These are phyloP conservation scores for Ophiostoma sp. DNA, from an alignment of 2,329 filamentous ascomycete genomes.

Conservation along the genomic window DNA sequence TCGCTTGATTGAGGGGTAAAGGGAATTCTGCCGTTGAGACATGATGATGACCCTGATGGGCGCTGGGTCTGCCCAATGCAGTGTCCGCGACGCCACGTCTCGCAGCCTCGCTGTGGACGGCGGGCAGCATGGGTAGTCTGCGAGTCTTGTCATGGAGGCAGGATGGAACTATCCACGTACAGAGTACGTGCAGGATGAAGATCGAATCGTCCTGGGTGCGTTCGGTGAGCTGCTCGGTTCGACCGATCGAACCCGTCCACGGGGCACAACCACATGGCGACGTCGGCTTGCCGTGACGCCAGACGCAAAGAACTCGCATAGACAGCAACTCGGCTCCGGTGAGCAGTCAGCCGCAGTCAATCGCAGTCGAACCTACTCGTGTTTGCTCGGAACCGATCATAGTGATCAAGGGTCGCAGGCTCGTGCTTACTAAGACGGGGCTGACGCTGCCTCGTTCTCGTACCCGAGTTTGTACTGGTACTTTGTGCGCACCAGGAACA, in stretches of 20 bases:
- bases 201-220: too few relatives aligned
- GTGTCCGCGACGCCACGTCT: background rate
- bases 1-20: background rate
- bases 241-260: too few relatives aligned
- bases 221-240: too few relatives aligned
- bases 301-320: too few relatives aligned
- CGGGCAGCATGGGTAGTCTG: background rate
- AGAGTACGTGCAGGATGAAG: too few relatives aligned
- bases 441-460: background rate
- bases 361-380: too few relatives aligned
- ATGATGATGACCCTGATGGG: background rate
- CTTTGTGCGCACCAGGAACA: conserved; percentile 5
- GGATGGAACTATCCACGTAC: background rate
- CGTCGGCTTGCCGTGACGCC: too few relatives aligned
- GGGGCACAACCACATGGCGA: too few relatives aligned
- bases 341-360: too few relatives aligned
- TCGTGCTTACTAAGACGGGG: background rate
- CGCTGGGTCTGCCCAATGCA: conserved; percentile 1
- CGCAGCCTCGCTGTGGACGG: conserved; percentile 9
- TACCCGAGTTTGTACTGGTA: conserved; percentile 6
- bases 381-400: background rate
- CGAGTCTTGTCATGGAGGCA: conserved; percentile 4
- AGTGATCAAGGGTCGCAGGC: background rate
- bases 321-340: too few relatives aligned
- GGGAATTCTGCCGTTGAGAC: background rate